A percentile compares a stretch with the other conserved stretches of the same genome.
phyloP scores from a whole-genome alignment of 352 stramenopile genomes.

The Thalassiosira exigua region DNA sequence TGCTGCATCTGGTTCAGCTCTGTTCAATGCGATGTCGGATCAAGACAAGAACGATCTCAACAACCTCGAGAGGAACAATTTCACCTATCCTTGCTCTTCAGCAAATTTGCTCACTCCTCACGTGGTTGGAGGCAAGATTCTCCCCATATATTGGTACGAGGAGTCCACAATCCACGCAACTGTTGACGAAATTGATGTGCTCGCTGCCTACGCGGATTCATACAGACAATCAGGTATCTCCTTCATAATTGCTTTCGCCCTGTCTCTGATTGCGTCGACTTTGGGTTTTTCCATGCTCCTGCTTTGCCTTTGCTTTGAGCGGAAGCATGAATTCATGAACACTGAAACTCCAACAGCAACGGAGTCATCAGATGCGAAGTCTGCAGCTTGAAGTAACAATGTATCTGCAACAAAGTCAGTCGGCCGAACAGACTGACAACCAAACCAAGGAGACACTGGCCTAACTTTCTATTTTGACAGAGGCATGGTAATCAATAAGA shows the following conservation, averaged over 20 bases:
- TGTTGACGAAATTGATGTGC: conserved; percentile 40
- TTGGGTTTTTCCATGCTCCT: conserved; percentile 55
- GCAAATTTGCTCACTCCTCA: conserved; percentile 59
- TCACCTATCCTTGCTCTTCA: conserved; percentile 61
- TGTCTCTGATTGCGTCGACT: conserved; percentile 21
- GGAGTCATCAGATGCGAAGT: conserved; percentile 1
- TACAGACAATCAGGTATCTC: conserved; percentile 28
- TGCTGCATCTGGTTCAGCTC: conserved; percentile 14
- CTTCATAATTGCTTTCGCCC: conserved; percentile 31
- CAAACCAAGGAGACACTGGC: too few species aligned
- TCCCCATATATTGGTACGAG: conserved; percentile 54
- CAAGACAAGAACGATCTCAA: conserved; percentile 45
- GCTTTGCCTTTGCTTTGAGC: conserved; percentile 52
- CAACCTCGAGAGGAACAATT: conserved; percentile 33
- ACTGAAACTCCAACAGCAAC: conserved; percentile 10
- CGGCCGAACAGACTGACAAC: too few species aligned
- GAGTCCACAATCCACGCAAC: conserved; percentile 48
- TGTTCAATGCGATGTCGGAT: conserved; percentile 25
- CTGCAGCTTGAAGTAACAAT: conserved; percentile 6
- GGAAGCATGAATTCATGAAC: conserved; percentile 39
- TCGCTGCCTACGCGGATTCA: conserved; percentile 28
- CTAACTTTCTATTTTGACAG: too few species aligned
- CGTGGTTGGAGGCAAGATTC: conserved; percentile 62
- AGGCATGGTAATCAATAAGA: too few species aligned
- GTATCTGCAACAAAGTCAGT: too few species aligned